Evolutionary conservation across 768 basidiomycete genomes (phyloP), one percentile per base, ranked within the genome.

Genomic region (Russula earlei): DNA sequence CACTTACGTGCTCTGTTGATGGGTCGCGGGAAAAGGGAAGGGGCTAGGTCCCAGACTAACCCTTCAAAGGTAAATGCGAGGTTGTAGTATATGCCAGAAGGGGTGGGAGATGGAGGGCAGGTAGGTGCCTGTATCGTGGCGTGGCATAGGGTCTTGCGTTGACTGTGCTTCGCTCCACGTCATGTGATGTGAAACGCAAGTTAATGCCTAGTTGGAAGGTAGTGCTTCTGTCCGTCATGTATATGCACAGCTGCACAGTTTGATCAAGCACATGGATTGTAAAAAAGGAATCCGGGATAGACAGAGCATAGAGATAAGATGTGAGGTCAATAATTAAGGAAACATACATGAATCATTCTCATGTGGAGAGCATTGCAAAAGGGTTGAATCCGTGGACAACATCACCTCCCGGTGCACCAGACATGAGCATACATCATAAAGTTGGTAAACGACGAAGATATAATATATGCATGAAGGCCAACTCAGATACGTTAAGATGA

Each of bases 401-500:
- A 22, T 29, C 25, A 12, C 29, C 19, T 33, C 25, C 17, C 8
- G 11, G 24, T 15, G 12, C 34, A 48, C 11, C 38, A 19, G 20
- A 24, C 17, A 44, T 29, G 37, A 53, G 44, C 38, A 53, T 36
- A 38, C 19, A 38, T 53, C 43, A 46, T 19, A 46, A 53, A 27
- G 37, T 24, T 1, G 5, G 5, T 53, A 6, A 15, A 24, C 19
- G n/a, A 47, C 9, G 24, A 38, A 22, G 9, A 24, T 19, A 31
- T 20, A 17, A 24, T 19, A 31, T 20, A 17, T 19, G 24, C 43
- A 42, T 9, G 24, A 29, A 24, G 5, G 10, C n/a, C n/a, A n/a
- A n/a, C 14, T 38, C 19, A 41, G 17, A 14, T 33, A 49, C 5
- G 29, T 33, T 31, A 20, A 33, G 29, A 31, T 20, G 69, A 69